Conservation (phyloP, 2,329 filamentous ascomycete genomes). For the Aspergillus sp. region DNA sequence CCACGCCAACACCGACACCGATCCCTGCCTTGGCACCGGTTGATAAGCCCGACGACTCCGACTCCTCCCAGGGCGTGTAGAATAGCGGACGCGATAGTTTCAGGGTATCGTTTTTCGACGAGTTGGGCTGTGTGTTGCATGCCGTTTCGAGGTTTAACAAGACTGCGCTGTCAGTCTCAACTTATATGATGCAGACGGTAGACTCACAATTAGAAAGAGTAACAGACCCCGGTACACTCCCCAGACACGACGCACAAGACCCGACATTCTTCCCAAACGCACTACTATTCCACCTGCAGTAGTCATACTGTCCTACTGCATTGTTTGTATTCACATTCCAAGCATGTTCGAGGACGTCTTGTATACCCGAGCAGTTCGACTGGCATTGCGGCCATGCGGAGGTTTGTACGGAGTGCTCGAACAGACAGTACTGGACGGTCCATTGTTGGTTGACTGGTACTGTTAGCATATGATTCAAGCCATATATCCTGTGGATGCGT, state of each 20-base stretch:
- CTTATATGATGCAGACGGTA: not conserved
- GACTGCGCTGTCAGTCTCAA: not conserved
- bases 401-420: not conserved
- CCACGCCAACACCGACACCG: constrained; percentile 13
- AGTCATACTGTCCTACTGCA: not conserved
- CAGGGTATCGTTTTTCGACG: not conserved
- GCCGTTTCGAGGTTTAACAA: not conserved
- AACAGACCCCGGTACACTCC: not conserved
- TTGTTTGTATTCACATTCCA: not conserved
- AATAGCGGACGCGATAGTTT: not conserved
- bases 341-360: not conserved
- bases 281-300: not conserved
- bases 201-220: not conserved
- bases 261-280: not conserved
- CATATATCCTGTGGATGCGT: not conserved
- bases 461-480: not conserved
- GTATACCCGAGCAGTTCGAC: not conserved
- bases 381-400: not conserved
- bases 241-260: not conserved
- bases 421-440: not conserved
- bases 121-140: not conserved
- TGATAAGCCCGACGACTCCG: constrained; percentile 9
- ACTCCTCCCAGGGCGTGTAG: too few relatives aligned
- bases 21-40: constrained; percentile 24
- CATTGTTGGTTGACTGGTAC: not conserved